A percentile compares a stretch with the other conserved stretches of the same genome.
phyloP scores from a whole-genome alignment of 257 asterid species.

The Plectranthus barbatus region DNA sequence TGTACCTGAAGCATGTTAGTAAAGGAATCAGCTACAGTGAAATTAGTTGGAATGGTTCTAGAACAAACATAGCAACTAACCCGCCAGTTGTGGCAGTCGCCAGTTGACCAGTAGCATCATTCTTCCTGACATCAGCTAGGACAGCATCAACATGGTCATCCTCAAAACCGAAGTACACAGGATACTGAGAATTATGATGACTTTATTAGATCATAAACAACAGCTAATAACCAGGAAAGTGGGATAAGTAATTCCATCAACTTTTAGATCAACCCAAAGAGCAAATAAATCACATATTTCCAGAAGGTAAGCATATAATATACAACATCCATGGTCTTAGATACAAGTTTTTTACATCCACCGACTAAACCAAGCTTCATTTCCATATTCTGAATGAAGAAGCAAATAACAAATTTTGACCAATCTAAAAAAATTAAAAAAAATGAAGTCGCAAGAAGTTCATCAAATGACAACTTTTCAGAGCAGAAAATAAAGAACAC shows the following conservation, averaged over 20 bases:
- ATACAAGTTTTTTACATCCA: neutral
- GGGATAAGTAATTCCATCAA: neutral
- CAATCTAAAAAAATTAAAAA: constrained; percentile 1
- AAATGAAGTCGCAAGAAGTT: neutral
- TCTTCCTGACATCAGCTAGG: constrained; percentile 78
- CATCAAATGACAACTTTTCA: constrained; percentile 1
- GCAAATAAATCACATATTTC: neutral
- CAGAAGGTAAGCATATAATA: constrained; percentile 6
- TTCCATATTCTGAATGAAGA: neutral
- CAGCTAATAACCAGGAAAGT: neutral
- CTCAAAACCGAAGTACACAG: constrained; percentile 94
- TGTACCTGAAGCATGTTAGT: constrained; percentile 46
- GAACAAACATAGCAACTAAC: constrained; percentile 43
- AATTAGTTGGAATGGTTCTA: neutral
- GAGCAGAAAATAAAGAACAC: neutral
- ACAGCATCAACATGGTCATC: constrained; percentile 56
- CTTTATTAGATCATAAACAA: constrained; percentile 8
- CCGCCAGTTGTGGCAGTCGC: constrained; percentile 99
- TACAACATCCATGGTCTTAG: neutral
- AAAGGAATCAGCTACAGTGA: constrained; percentile 9
- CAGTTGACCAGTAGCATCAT: constrained; percentile 83
- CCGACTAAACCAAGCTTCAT: neutral
- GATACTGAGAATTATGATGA: constrained; percentile 60
- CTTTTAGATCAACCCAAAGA: neutral
- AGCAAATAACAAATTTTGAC: neutral